Percentiles rank a stretch among this genome's conserved stretches.
These are phyloP conservation scores for Penstemon eatonii DNA, from an alignment of 257 asterid species.

Conservation along the genomic window DNA sequence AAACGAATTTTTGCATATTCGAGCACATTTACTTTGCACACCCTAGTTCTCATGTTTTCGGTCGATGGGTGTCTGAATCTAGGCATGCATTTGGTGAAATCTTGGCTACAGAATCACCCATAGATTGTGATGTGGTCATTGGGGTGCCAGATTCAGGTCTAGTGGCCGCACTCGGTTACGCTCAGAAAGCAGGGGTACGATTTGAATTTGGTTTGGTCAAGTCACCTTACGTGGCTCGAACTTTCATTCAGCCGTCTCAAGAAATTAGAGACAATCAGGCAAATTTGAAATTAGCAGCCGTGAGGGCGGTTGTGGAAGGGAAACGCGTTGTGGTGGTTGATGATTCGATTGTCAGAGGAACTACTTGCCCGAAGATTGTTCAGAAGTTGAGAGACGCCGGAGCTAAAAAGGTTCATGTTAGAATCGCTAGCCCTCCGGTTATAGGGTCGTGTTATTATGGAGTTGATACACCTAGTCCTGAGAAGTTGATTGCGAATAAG, in stretches of 20 bases:
- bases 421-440: slow-evolving; percentile 91
- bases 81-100: slow-evolving; percentile 71
- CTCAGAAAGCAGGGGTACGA: slow-evolving; percentile 80
- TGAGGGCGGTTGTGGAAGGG: slow-evolving; percentile 84
- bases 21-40: slow-evolving; percentile 84
- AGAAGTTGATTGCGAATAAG: slow-evolving; percentile 73
- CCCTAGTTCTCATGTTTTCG: slow-evolving; percentile 76
- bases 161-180: slow-evolving; percentile 90
- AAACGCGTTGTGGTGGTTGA: slow-evolving; percentile 96
- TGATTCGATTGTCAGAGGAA: slow-evolving; percentile 92
- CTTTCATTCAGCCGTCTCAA: slow-evolving; percentile 92
- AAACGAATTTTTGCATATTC: slow-evolving; percentile 73
- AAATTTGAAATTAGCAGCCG: slow-evolving; percentile 80
- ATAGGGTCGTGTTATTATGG: slow-evolving; percentile 86
- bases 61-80: slow-evolving; percentile 80
- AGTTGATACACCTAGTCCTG: slow-evolving; percentile 80
- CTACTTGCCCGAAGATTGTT: slow-evolving; percentile 86
- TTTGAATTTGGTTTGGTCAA: slow-evolving; percentile 85
- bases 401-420: slow-evolving; percentile 91
- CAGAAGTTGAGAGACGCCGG: slow-evolving; percentile 81
- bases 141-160: slow-evolving; percentile 96
- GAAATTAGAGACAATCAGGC: slow-evolving; percentile 90
- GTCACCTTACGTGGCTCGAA: slow-evolving; percentile 89
- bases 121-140: slow-evolving; percentile 90
- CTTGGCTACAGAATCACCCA: slow-evolving; percentile 69